Conservation (phyloP, 1,284 basidiomycete genomes). For the Trametes sp. region DNA sequence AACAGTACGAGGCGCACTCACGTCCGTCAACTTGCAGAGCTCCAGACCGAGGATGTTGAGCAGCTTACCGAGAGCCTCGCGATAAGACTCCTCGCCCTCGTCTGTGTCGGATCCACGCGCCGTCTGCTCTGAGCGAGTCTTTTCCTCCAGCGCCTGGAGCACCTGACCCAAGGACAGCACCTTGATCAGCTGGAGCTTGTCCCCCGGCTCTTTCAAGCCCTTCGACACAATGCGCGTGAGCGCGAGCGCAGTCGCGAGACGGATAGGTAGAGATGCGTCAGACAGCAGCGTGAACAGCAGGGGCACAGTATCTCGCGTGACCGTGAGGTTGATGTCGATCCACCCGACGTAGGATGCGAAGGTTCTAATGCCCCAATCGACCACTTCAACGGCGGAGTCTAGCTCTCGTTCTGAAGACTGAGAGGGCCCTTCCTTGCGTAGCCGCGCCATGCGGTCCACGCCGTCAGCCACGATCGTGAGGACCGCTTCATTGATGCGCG, state of each 20-base stretch:
- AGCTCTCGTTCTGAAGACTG: constrained; percentile 56
- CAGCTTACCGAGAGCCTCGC: constrained; percentile 89
- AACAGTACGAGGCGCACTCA: constrained; percentile 46
- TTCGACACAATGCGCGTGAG: constrained; percentile 88
- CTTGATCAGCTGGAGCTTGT: constrained; percentile 92
- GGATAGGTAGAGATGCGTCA: constrained; percentile 81
- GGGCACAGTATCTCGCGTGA: constrained; percentile 90
- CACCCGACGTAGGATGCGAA: constrained; percentile 96
- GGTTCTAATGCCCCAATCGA: constrained; percentile 90
- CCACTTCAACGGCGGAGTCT: constrained; percentile 76
- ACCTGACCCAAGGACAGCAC: constrained; percentile 88
- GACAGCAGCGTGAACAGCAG: constrained; percentile 88
- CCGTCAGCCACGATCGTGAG: constrained; percentile 85
- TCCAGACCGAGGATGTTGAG: constrained; percentile 88
- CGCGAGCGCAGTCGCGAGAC: constrained; percentile 84
- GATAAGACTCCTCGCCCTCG: constrained; percentile 84
- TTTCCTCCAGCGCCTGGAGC: constrained; percentile 79
- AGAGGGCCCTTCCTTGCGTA: constrained; percentile 57
- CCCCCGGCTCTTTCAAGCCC: constrained; percentile 91
- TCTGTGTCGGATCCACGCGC: constrained; percentile 73
- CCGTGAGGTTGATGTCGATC: constrained; percentile 97
- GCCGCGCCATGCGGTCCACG: constrained; percentile 62
- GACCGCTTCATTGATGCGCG: constrained; percentile 87
- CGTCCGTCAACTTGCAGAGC: constrained; percentile 85
- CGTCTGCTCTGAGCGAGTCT: constrained; percentile 74